Evolutionary conservation across 2,329 filamentous ascomycete genomes (phyloP), one percentile per base, ranked within the genome.

Genomic region (Ilyonectria destructans): DNA sequence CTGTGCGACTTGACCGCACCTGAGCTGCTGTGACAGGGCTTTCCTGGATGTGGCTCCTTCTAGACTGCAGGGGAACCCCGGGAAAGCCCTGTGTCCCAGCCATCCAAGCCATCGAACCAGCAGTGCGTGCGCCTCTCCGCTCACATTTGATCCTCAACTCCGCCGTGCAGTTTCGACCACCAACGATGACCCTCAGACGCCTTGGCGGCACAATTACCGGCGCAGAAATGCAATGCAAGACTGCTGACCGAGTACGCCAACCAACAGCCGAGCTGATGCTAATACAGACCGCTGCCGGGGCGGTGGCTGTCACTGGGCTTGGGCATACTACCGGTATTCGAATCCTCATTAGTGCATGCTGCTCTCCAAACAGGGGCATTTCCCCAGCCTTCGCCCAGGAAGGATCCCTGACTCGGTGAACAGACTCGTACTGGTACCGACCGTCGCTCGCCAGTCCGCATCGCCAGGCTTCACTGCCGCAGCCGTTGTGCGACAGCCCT

Each of bases 91-190:
- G 33, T 55, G 31, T 48, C 68, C 57, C 61, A 58, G 63, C 65
- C 62, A 66, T 70, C 51, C 57, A 63, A 57, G 54, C 60, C 51
- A 70, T 69, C 71, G 62, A 65, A 62, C 71, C 66, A 71, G 67
- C 58, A 62, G 40, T 60, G 62, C 61, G 58, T 52, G 45, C 67
- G 58, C 51, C 23, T 55, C 54, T 52, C 61, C 58, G 62, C 61
- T 26, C 54, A 19, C 37, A 35, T 51, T 56, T 46, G 63, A 59
- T 58, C 40, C 62, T 59, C 48, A 60, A 59, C 51, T 54, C 57
- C 31, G 33, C 48, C 45, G 60, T 61, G 35, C 55, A 52, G 35
- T 63, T 63, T 51, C 43, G 60, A 63, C 60, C 60, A 63, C 60
- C 60, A 52, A 57, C 48, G 29, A 43, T 17, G 21, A 56, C 37